phyloP scores from a whole-genome alignment of 441 rosid genomes.

The Mallotus repandus region DNA sequence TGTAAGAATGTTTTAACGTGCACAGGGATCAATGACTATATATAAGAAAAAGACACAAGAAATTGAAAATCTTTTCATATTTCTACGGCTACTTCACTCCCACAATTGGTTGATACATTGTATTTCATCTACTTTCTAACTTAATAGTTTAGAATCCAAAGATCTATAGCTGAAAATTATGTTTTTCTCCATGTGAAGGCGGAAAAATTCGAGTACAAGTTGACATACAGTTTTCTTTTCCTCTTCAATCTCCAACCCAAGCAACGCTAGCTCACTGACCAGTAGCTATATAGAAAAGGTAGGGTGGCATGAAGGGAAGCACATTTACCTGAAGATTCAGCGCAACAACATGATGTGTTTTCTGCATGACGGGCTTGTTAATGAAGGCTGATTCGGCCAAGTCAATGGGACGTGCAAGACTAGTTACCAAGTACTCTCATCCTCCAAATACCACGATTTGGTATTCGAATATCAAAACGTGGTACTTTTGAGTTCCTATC shows the following conservation, averaged over 20 bases:
- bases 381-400: too few relatives aligned
- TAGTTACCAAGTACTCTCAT: too few relatives aligned
- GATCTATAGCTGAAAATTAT: not conserved
- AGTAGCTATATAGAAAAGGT: not conserved
- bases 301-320: not conserved
- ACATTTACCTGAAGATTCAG: not conserved
- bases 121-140: not conserved
- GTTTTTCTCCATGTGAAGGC: not conserved
- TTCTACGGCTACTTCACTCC: not conserved
- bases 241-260: not conserved
- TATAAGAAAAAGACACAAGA: too few relatives aligned
- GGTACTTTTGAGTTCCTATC: too few relatives aligned
- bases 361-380: not conserved
- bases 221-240: not conserved
- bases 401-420: too few relatives aligned
- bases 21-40: too few relatives aligned
- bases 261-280: constrained; percentile 11
- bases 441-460: too few relatives aligned
- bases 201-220: not conserved
- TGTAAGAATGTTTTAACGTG: too few relatives aligned
- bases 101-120: not conserved
- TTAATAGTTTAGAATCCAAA: not conserved
- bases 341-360: not conserved
- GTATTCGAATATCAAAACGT: too few relatives aligned
- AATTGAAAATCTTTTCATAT: too few relatives aligned